These are phyloP conservation scores for Salvia splendens DNA, from an alignment of 257 asterid species.

Conservation along the genomic window DNA sequence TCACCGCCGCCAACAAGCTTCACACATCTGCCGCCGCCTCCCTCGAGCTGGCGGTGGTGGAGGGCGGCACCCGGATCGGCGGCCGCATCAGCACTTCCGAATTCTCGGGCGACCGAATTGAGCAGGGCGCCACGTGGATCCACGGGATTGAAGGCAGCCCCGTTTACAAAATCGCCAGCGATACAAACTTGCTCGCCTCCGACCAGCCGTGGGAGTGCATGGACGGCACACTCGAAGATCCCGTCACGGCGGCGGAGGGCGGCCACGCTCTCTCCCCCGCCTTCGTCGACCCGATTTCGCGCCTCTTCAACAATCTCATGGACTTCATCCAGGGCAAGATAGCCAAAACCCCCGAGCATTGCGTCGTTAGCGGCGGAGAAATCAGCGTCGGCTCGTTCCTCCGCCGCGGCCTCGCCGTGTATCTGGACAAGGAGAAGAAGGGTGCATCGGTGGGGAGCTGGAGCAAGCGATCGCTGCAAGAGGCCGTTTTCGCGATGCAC, in stretches of 20 bases:
- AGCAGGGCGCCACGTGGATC: slow-evolving; percentile 95
- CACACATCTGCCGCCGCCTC: slow-evolving; percentile 38
- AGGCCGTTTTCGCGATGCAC: slow-evolving; percentile 65
- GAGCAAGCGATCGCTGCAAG: slow-evolving; percentile 46
- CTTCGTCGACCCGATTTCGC: slow-evolving; percentile 57
- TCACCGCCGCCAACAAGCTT: slow-evolving; percentile 81
- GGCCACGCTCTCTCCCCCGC: slow-evolving; percentile 50
- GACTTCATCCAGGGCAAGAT: slow-evolving; percentile 60
- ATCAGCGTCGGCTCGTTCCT: slow-evolving; percentile 60
- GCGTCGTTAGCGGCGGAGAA: slow-evolving; percentile 3
- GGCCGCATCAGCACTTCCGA: slow-evolving; percentile 75
- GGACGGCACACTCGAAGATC: slow-evolving; percentile 54
- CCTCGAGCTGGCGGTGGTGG: slow-evolving; percentile 66
- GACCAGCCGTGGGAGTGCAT: slow-evolving; percentile 85
- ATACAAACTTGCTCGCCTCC: slow-evolving; percentile 42
- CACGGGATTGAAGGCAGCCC: slow-evolving; percentile 89
- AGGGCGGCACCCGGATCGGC: slow-evolving; percentile 77
- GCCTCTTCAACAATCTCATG: slow-evolving; percentile 60
- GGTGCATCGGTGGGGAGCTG: slow-evolving; percentile 41
- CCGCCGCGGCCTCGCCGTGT: slow-evolving; percentile 58
- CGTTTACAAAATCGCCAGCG: slow-evolving; percentile 60
- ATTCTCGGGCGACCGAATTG: slow-evolving; percentile 77
- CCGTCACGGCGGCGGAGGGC: slow-evolving; percentile 68
- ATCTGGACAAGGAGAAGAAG: slow-evolving; percentile 39
- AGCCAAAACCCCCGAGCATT: slow-evolving; percentile 22